phyloP scores from a whole-genome alignment of 2,329 filamentous ascomycete species.

The Epichloe glyceriae region DNA sequence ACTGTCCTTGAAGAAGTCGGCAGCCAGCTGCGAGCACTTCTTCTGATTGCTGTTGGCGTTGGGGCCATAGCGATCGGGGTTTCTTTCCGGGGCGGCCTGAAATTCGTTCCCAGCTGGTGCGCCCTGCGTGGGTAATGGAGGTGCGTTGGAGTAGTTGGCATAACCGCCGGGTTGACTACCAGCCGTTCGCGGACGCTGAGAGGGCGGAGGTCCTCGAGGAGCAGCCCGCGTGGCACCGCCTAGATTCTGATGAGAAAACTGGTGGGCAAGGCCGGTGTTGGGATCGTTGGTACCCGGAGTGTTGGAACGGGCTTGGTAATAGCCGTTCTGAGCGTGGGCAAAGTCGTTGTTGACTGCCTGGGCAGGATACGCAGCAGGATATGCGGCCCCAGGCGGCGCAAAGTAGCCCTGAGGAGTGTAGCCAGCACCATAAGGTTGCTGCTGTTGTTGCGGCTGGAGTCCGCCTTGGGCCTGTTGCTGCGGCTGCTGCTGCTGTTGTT shows the following conservation, averaged over 20 bases:
- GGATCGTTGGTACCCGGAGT: constrained; percentile 60
- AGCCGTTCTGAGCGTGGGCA: constrained; percentile 32
- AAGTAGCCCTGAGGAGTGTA: constrained; percentile 43
- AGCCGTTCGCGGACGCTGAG: constrained; percentile 71
- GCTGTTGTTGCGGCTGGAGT: constrained; percentile 21
- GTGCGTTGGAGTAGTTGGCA: constrained; percentile 45
- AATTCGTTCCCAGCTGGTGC: constrained; percentile 57
- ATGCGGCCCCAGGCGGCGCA: constrained; percentile 45
- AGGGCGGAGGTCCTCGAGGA: constrained; percentile 53
- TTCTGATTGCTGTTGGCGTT: constrained; percentile 58
- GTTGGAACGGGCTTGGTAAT: constrained; percentile 39
- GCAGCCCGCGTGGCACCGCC: constrained; percentile 56
- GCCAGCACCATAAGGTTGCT: constrained; percentile 37
- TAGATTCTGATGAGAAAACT: constrained; percentile 94
- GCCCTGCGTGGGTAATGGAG: constrained; percentile 50
- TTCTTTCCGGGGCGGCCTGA: constrained; percentile 67
- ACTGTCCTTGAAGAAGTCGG: constrained; percentile 97
- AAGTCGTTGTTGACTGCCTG: constrained; percentile 33
- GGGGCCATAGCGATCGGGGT: constrained; percentile 49
- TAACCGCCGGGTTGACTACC: constrained; percentile 56
- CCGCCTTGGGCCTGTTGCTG: constrained; percentile 24
- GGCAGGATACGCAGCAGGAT: constrained; percentile 29
- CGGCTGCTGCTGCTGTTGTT: constrained; percentile 28
- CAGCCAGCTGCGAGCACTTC: constrained; percentile 57
- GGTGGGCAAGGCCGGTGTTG: constrained; percentile 83